Percentiles rank a stretch among this genome's conserved stretches.
phyloP scores from a whole-genome alignment of 176 grass and related monocot genomes.

The Puya raimondii region DNA sequence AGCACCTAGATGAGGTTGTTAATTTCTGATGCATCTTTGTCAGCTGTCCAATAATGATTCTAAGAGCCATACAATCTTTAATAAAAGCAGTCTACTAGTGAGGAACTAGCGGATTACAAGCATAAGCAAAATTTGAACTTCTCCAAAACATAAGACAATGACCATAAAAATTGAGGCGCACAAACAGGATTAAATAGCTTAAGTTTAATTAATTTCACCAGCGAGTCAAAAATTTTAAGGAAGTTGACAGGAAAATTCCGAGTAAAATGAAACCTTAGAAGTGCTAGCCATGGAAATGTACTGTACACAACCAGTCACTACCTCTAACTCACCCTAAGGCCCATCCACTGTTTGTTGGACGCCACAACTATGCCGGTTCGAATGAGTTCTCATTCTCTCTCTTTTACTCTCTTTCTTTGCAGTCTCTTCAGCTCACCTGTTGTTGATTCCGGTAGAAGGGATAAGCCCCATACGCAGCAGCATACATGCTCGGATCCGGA shows the following conservation, averaged over 20 bases:
- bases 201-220: conserved; percentile 20
- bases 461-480: conserved; percentile 62
- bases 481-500: conserved; percentile 81
- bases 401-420: conserved; percentile 3
- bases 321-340: conserved; percentile 68
- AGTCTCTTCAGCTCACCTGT: conserved; percentile 62
- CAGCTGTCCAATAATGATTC: neutral
- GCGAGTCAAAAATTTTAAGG: conserved; percentile 36
- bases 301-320: conserved; percentile 49
- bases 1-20: neutral
- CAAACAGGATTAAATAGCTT: conserved; percentile 22
- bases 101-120: neutral
- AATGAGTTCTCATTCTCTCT: conserved; percentile 10
- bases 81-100: neutral
- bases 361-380: conserved; percentile 37
- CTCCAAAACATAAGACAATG: conserved; percentile 1
- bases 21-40: neutral
- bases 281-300: conserved; percentile 28
- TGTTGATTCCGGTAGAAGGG: conserved; percentile 80
- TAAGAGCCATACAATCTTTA: neutral
- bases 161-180: conserved; percentile 1
- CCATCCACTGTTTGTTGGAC: conserved; percentile 25
- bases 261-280: conserved; percentile 20
- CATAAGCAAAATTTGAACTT: neutral
- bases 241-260: conserved; percentile 28